These are phyloP conservation scores for Kondoa subrosea DNA, from an alignment of 768 basidiomycete genomes.

Conservation along the genomic window DNA sequence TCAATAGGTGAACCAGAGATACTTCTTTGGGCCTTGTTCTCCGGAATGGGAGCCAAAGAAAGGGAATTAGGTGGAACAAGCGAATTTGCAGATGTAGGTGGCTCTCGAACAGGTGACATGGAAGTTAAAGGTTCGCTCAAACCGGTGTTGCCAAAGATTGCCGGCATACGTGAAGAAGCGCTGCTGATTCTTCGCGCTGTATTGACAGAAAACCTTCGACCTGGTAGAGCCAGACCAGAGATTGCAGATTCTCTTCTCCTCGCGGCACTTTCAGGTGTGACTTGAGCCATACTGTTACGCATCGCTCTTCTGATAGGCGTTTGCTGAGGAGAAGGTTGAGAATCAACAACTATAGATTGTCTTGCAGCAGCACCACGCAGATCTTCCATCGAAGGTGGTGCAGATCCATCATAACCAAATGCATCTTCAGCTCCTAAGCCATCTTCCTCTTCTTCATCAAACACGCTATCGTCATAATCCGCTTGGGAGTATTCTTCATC, in stretches of 20 bases:
- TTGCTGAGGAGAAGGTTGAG: background rate
- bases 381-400: constrained; percentile 24
- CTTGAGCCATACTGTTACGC: background rate
- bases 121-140: constrained; percentile 17
- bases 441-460: constrained; percentile 28
- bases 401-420: constrained; percentile 19
- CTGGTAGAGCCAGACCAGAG: background rate
- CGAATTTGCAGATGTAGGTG: background rate
- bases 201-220: background rate
- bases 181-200: constrained; percentile 12
- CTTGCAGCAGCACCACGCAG: constrained; percentile 16
- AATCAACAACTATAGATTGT: constrained; percentile 3
- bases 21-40: constrained; percentile 14
- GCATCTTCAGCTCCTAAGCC: constrained; percentile 26
- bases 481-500: constrained; percentile 28
- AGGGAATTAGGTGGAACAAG: constrained; percentile 13
- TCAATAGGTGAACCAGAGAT: constrained; percentile 8
- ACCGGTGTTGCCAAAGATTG: constrained; percentile 29
- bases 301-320: background rate
- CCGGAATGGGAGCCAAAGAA: constrained; percentile 22
- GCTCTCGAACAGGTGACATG: background rate
- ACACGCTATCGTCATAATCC: constrained; percentile 20
- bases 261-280: background rate
- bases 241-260: background rate
- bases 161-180: constrained; percentile 15